A percentile compares a stretch with the other conserved stretches of the same genome.
These are phyloP conservation scores for Clavispora asparagi DNA, from an alignment of 805 yeast genomes.

Conservation along the genomic window DNA sequence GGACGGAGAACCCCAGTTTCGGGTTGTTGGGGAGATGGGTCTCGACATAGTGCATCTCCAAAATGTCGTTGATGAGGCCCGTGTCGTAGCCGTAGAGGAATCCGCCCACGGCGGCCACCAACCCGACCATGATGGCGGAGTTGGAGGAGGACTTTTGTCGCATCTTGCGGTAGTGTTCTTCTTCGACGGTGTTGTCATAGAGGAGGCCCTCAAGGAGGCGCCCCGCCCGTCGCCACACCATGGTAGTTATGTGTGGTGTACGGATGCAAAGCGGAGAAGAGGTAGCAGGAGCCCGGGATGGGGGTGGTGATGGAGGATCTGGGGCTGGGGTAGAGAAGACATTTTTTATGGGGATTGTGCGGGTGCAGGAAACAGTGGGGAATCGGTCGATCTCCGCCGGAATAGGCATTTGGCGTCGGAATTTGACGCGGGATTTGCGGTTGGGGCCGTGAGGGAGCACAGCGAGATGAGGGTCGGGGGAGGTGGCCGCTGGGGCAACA, in stretches of 20 bases:
- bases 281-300: not conserved
- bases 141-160: constrained; percentile 47
- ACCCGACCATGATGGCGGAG: constrained; percentile 69
- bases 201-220: constrained; percentile 21
- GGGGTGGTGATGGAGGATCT: not conserved
- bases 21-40: constrained; percentile 47
- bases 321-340: not conserved
- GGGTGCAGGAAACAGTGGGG: constrained; percentile 1
- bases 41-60: constrained; percentile 70
- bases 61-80: constrained; percentile 72
- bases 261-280: not conserved
- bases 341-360: not conserved
- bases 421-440: too few species aligned
- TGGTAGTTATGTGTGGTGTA: not conserved
- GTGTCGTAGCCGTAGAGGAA: constrained; percentile 88
- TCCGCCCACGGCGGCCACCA: constrained; percentile 87
- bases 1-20: constrained; percentile 44
- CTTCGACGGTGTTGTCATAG: constrained; percentile 31
- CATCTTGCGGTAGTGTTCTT: constrained; percentile 32
- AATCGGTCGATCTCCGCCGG: not conserved
- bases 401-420: not conserved
- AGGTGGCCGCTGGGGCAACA: not conserved
- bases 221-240: not conserved
- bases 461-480: too few species aligned
- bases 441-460: too few species aligned